Conservation (phyloP, 2,329 filamentous ascomycete genomes). For the Microdochium nivale region DNA sequence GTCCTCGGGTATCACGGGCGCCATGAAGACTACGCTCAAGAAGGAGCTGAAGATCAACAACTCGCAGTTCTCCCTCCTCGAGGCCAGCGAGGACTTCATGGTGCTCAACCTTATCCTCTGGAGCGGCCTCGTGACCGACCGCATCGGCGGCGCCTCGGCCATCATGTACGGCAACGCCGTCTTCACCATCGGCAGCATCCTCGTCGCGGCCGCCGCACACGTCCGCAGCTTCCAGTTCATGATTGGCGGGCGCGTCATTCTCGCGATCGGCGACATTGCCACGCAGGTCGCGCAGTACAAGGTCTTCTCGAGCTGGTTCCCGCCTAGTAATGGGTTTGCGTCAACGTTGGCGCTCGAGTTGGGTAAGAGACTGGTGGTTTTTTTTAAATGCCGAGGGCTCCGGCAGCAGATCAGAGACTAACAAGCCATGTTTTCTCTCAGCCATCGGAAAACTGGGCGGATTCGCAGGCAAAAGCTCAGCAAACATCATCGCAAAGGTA, state of each 20-base stretch:
- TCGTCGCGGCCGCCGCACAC: constrained; percentile 48
- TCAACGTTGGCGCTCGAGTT: constrained; percentile 53
- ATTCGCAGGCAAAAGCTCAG: constrained; percentile 51
- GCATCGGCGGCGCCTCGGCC: constrained; percentile 47
- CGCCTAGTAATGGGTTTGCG: constrained; percentile 52
- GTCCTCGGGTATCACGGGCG: constrained; percentile 51
- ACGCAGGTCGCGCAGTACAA: constrained; percentile 59
- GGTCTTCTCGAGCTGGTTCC: constrained; percentile 57
- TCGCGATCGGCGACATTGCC: constrained; percentile 52
- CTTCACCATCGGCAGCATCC: constrained; percentile 47
- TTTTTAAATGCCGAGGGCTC: too few species aligned
- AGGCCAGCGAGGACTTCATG: constrained; percentile 56
- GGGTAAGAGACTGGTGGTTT: too few species aligned
- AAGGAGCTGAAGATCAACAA: constrained; percentile 53
- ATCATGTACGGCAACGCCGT: constrained; percentile 55
- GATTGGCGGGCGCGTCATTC: constrained; percentile 46
- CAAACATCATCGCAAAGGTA: constrained; percentile 46
- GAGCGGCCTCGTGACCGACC: constrained; percentile 48
- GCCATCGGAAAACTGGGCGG: constrained; percentile 50
- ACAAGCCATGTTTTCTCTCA: too few species aligned
- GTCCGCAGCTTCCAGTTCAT: constrained; percentile 51
- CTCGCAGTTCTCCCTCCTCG: constrained; percentile 47
- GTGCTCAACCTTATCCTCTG: constrained; percentile 44
- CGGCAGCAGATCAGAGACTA: too few species aligned
- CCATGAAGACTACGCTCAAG: constrained; percentile 53